These are phyloP conservation scores for Elaeagnus macrophylla DNA, from an alignment of 306 rosid genomes.

Conservation along the genomic window DNA sequence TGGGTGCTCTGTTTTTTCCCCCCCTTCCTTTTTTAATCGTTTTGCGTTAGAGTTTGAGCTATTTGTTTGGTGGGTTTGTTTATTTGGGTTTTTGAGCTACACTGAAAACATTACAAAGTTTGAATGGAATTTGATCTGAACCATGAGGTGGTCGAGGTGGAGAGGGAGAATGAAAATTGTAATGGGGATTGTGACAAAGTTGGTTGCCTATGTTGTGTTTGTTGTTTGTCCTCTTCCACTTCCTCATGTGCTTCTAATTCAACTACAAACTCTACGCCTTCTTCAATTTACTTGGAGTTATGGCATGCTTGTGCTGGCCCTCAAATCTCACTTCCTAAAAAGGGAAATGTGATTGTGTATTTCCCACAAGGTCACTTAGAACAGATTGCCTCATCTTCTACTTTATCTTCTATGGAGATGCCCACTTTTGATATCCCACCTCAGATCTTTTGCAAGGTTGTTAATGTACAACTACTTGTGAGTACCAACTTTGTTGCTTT, in stretches of 20 bases:
- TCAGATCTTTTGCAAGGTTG: constrained; percentile 83
- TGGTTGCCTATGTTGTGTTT: constrained; percentile 27
- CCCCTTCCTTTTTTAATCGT: constrained; percentile 9
- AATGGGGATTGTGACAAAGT: constrained; percentile 57
- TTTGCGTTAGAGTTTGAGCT: constrained; percentile 16
- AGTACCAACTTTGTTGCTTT: constrained; percentile 21
- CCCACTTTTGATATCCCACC: constrained; percentile 70
- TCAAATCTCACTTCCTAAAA: constrained; percentile 73
- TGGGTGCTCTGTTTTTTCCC: constrained; percentile 27
- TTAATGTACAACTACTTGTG: constrained; percentile 74
- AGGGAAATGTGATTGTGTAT: constrained; percentile 85
- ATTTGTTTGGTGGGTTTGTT: constrained; percentile 14
- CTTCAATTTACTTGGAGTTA: constrained; percentile 75
- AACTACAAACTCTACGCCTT: constrained; percentile 39
- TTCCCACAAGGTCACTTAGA: constrained; percentile 93
- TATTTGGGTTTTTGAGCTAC: constrained; percentile 18
- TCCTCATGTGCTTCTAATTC: constrained; percentile 62
- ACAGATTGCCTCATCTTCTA: constrained; percentile 59
- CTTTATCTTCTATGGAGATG: constrained; percentile 57
- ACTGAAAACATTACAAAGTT: constrained; percentile 26
- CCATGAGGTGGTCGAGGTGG: constrained; percentile 67
- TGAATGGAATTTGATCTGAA: constrained; percentile 99
- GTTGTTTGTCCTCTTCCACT: constrained; percentile 58
- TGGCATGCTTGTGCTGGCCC: constrained; percentile 99
- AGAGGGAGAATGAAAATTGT: constrained; percentile 42